These are phyloP conservation scores for Candida anutae DNA, from an alignment of 1,139 yeast species.

Conservation along the genomic window DNA sequence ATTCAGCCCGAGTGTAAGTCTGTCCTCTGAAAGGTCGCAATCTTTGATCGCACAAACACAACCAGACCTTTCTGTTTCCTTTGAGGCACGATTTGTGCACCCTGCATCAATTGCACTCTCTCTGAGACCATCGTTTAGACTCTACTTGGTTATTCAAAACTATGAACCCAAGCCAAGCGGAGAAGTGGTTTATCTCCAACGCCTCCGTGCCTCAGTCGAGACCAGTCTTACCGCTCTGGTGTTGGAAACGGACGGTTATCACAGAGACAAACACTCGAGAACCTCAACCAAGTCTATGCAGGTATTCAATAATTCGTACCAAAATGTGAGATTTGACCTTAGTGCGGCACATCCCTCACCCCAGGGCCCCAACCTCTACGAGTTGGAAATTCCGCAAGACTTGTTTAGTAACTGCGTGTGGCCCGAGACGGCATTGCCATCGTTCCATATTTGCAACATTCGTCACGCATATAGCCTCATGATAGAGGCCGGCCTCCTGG, in stretches of 20 bases:
- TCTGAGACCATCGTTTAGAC: slow-evolving; percentile 30
- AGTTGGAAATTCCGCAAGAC: slow-evolving; percentile 39
- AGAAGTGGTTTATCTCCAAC: slow-evolving; percentile 38
- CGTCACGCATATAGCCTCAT: slow-evolving; percentile 38
- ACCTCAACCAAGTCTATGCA: no score
- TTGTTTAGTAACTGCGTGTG: slow-evolving; percentile 33
- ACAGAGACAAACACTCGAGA: no score
- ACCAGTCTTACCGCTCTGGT: slow-evolving; percentile 28
- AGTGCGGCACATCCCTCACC: no score
- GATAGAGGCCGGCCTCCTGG: slow-evolving; percentile 39
- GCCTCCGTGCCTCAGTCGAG: slow-evolving; percentile 26
- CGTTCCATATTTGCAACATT: slow-evolving; percentile 53
- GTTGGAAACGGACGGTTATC: slow-evolving; percentile 23
- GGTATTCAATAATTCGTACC: no score
- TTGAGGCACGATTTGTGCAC: slow-evolving; percentile 40
- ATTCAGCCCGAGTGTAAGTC: no score
- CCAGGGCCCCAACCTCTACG: slow-evolving; percentile 23
- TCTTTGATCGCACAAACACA: no score
- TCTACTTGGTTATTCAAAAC: slow-evolving; percentile 27
- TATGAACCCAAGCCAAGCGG: no score
- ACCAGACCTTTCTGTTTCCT: slow-evolving; percentile 33
- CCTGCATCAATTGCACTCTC: slow-evolving; percentile 40
- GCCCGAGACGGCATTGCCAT: slow-evolving; percentile 46
- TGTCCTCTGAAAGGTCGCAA: no score
- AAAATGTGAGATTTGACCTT: no score